Evolutionary conservation across 345 rosid species (phyloP), one percentile per base, ranked within the genome.

Genomic region (Litchi chinensis): DNA sequence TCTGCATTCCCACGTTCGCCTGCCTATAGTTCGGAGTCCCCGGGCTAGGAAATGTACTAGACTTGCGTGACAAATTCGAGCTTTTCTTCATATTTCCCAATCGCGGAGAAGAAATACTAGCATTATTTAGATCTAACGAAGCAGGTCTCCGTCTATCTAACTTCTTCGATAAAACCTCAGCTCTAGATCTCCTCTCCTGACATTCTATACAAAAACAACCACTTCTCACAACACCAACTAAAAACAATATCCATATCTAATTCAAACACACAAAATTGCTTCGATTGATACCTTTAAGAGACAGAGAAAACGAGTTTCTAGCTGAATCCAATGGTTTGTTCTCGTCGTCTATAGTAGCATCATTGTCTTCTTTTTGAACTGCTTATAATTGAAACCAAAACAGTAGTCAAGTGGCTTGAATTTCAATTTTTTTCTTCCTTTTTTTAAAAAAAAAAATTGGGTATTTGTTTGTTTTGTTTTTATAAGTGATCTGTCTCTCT

Each of bases 261-360:
- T 24, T 60, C 39, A 65, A 46, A 72, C 48, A 26, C 2, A 37
- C 21, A 37, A 75, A 10, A 24, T 56, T 59, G 22, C 28, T 68
- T 18, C 37, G 40, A 19, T 6, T 19, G 12, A 39, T 54, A 94
- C 99, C 99, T 94, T 90, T 89, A 77, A 92, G 88, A 76, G 97
- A 94, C 64, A 89, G 84, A 85, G 98, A 92, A 81, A 94, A 94
- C 41, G 98, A 94, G 84, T 85, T 94, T 76, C 98, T 91, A 8
- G 95, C 97, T 50, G 98, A 92, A 82, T 90, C 95, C 54, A 81
- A 70, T 26, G 84, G 85, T 62, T 83, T 88, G 69, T 41, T 81
- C 60, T 86, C 91, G 74, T 87, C 93, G 57, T 89, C 92, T 64
- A 75, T 43, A 11, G 65, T 78, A 9, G 83, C 82, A 41, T 75